phyloP scores from a whole-genome alignment of 768 basidiomycete species.

The Piloderma croceum region DNA sequence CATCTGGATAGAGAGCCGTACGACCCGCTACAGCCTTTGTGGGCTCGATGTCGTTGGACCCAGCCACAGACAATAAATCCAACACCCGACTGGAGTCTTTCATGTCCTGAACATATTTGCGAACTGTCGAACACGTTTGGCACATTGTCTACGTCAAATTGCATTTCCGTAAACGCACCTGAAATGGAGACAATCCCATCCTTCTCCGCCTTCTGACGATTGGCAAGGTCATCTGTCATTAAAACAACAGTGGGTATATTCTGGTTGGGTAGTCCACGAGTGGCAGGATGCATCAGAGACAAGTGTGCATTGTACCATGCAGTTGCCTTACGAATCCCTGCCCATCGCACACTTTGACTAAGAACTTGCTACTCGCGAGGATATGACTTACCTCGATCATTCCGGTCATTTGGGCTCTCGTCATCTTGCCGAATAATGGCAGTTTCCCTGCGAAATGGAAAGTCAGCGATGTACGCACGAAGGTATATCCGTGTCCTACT shows the following conservation, averaged over 20 bases:
- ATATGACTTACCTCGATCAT: constrained; percentile 73
- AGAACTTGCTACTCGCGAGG: constrained; percentile 1
- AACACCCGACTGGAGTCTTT: constrained; percentile 59
- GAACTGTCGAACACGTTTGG: constrained; percentile 37
- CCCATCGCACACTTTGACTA: constrained; percentile 32
- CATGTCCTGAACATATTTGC: constrained; percentile 76
- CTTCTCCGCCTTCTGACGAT: constrained; percentile 67
- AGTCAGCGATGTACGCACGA: constrained; percentile 1
- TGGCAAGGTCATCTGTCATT: constrained; percentile 85
- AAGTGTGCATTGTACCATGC: constrained; percentile 85
- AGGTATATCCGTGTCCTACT: constrained; percentile 23
- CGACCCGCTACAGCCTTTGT: constrained; percentile 50
- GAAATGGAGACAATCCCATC: constrained; percentile 58
- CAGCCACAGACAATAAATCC: constrained; percentile 74
- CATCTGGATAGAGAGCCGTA: constrained; percentile 71
- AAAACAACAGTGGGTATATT: constrained; percentile 63
- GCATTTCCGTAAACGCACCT: constrained; percentile 35
- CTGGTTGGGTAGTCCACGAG: constrained; percentile 42
- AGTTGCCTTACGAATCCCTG: constrained; percentile 75
- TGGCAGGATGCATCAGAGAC: constrained; percentile 41
- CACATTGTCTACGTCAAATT: neutral
- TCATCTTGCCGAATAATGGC: constrained; percentile 70
- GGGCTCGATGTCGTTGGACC: constrained; percentile 57
- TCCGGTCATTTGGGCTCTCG: constrained; percentile 89
- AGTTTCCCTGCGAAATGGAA: constrained; percentile 52